A percentile compares a stretch with the other conserved stretches of the same genome.
These are phyloP conservation scores for Eucalyptus pauciflora DNA, from an alignment of 345 rosid species.

Conservation along the genomic window DNA sequence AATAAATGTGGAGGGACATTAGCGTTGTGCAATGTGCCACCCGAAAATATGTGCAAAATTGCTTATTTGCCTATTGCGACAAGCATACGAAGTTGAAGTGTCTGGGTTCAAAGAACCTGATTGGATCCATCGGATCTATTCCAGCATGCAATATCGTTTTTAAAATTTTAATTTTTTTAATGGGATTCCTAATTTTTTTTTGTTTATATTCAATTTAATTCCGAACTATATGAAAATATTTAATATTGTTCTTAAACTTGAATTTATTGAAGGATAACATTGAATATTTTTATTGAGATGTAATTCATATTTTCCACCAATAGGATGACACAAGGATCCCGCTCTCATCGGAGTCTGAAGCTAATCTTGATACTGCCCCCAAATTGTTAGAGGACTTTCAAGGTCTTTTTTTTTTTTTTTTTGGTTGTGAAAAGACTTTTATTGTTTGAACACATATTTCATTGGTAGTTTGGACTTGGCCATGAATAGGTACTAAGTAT, in stretches of 20 bases:
- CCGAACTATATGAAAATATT: fast-evolving
- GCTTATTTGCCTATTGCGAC: background rate
- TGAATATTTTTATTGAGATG: no score
- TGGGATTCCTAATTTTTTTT: background rate
- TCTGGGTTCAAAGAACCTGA: background rate
- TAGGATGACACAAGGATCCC: fast-evolving
- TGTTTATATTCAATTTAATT: no score
- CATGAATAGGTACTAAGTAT: no score
- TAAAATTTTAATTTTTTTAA: no score
- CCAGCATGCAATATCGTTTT: background rate
- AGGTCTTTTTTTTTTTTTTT: fast-evolving
- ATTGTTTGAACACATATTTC: no score
- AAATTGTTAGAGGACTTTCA: no score
- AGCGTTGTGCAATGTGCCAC: background rate
- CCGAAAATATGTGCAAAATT: background rate
- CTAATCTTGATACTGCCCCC: fast-evolving
- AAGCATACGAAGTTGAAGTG: background rate
- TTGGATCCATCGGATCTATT: background rate
- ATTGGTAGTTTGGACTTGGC: no score
- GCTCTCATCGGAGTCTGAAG: fast-evolving
- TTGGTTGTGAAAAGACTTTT: no score
- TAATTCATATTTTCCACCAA: no score
- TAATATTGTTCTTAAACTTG: no score
- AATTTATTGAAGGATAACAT: fast-evolving
- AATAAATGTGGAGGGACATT: background rate